phyloP scores from a whole-genome alignment of 2,329 filamentous ascomycete species.

The Exophiala oligosperma region DNA sequence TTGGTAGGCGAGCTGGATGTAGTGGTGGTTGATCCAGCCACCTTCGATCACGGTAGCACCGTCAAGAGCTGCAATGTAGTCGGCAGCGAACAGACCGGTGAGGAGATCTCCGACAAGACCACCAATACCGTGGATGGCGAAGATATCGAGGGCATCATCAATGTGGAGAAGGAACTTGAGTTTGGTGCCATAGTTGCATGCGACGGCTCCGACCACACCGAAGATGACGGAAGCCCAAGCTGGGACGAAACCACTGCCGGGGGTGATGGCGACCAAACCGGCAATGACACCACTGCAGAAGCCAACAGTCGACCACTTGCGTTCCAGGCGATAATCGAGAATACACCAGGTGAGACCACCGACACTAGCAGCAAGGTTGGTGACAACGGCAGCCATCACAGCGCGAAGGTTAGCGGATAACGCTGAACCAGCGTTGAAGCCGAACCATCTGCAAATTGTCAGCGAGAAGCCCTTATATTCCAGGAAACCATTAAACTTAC shows the following conservation, averaged over 20 bases:
- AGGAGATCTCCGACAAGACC: constrained; percentile 58
- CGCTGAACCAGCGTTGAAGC: constrained; percentile 87
- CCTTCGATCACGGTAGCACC: constrained; percentile 58
- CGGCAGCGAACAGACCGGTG: constrained; percentile 58
- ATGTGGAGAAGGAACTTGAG: constrained; percentile 55
- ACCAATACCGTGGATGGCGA: constrained; percentile 61
- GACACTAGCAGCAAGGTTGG: constrained; percentile 79
- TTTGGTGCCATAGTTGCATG: constrained; percentile 50
- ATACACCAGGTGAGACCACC: constrained; percentile 88
- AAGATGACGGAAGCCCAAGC: constrained; percentile 60
- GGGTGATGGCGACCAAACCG: constrained; percentile 84
- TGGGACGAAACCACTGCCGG: constrained; percentile 81
- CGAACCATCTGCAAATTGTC: constrained; percentile 73
- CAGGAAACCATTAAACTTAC: constrained; percentile 8
- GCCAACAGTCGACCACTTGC: constrained; percentile 89
- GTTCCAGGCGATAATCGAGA: constrained; percentile 82
- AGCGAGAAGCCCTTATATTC: neutral
- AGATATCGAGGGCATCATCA: constrained; percentile 62
- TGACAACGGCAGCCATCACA: constrained; percentile 82
- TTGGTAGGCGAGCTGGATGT: constrained; percentile 57
- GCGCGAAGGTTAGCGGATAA: constrained; percentile 79
- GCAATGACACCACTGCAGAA: constrained; percentile 91
- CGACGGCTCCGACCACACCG: constrained; percentile 52
- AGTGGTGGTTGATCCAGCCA: constrained; percentile 55
- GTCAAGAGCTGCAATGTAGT: constrained; percentile 52